A percentile compares a stretch with the other conserved stretches of the same genome.
phyloP scores from a whole-genome alignment of 805 yeast genomes.

The Schwanniomyces yamadae region DNA sequence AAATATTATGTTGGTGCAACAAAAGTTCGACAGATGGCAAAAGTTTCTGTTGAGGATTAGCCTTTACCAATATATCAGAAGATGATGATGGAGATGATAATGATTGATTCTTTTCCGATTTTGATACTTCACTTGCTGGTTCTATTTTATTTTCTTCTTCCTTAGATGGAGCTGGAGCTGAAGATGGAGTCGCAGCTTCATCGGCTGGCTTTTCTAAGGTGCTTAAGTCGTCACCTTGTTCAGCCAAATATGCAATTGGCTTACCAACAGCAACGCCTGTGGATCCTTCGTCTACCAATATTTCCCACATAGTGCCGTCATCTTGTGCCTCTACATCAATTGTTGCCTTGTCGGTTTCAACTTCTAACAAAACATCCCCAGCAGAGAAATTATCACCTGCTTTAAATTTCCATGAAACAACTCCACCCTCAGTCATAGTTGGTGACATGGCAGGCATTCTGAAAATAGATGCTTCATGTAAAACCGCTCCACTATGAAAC shows the following conservation, averaged over 20 bases:
- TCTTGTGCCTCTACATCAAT: slow-evolving; percentile 88
- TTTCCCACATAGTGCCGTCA: slow-evolving; percentile 86
- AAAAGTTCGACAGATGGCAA: slow-evolving; percentile 78
- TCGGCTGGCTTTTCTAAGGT: slow-evolving; percentile 58
- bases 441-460: slow-evolving; percentile 99
- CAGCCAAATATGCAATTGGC: slow-evolving; percentile 88
- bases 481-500: slow-evolving; percentile 4
- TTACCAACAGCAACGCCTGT: slow-evolving; percentile 81
- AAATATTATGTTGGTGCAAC: slow-evolving; percentile 59
- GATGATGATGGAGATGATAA: slow-evolving; percentile 7
- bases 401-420: slow-evolving; percentile 85
- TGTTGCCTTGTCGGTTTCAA: slow-evolving; percentile 84
- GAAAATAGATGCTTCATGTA: slow-evolving; percentile 48
- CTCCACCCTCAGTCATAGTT: slow-evolving; percentile 95
- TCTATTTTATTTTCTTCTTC: slow-evolving; percentile 7
- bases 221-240: slow-evolving; percentile 77
- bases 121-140: slow-evolving; percentile 12
- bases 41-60: slow-evolving; percentile 66
- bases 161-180: slow-evolving; percentile 17
- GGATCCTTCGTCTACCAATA: slow-evolving; percentile 68
- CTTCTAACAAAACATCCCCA: slow-evolving; percentile 81
- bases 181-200: slow-evolving; percentile 21
- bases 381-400: slow-evolving; percentile 64
- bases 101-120: slow-evolving; percentile 13
- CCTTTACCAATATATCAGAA: slow-evolving; percentile 31